Percentiles rank a stretch among this genome's conserved stretches.
These are phyloP conservation scores for Pseudogymnoascus sp. DNA, from an alignment of 2,329 filamentous ascomycete genomes.

Conservation along the genomic window DNA sequence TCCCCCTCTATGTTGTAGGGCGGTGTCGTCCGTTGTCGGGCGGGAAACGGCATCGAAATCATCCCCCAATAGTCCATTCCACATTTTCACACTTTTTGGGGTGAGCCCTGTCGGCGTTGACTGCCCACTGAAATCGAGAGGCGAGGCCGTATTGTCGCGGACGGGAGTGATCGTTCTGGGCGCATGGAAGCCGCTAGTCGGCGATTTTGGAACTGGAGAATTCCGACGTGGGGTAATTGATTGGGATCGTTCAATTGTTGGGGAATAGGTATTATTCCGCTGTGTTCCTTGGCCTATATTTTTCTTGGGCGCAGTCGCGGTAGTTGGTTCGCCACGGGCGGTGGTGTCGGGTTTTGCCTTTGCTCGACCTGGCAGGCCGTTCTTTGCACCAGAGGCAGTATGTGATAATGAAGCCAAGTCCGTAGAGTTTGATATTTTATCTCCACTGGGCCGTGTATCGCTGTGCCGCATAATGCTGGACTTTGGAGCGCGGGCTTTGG, in stretches of 20 bases:
- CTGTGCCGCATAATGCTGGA: not conserved
- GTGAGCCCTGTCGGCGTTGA: constrained; percentile 7
- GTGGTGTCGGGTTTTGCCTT: not conserved
- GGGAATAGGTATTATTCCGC: not conserved
- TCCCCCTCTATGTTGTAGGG: constrained; percentile 8
- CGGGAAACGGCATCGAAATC: constrained; percentile 1
- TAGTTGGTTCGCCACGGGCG: not conserved
- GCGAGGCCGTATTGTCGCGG: not conserved
- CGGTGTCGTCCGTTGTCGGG: not conserved
- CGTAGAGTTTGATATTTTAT: not conserved
- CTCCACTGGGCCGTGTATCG: not conserved
- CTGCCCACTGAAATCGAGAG: not conserved
- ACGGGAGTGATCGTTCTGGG: not conserved
- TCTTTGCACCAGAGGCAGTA: not conserved
- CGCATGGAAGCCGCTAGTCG: not conserved
- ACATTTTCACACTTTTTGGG: constrained; percentile 21
- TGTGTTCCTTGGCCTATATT: not conserved
- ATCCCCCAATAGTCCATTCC: constrained; percentile 21
- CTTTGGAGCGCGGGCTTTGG: not conserved
- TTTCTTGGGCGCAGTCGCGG: not conserved
- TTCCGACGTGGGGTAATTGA: not conserved
- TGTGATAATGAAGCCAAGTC: not conserved
- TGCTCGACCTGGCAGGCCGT: not conserved
- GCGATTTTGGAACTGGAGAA: not conserved
- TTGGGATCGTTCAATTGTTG: not conserved